Conservation (phyloP, 345 rosid species). For the Theobroma cacao region DNA sequence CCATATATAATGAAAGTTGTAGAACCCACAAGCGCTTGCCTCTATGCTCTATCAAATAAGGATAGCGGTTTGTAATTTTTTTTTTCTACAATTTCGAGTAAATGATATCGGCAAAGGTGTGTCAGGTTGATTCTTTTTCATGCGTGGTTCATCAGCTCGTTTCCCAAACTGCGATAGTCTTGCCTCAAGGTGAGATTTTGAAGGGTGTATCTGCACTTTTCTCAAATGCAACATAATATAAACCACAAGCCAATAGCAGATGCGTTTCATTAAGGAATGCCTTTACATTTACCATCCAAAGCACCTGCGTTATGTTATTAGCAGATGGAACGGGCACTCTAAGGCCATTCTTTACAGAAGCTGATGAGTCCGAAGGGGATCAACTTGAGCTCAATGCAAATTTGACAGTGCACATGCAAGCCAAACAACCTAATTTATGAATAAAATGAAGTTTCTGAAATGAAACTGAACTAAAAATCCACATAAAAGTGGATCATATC, state of each 20-base stretch:
- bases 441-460: background rate
- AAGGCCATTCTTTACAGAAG: too few species aligned
- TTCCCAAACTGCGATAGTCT: background rate
- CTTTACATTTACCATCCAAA: too few species aligned
- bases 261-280: background rate
- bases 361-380: too few species aligned
- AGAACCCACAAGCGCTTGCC: background rate
- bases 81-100: background rate
- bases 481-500: constrained; percentile 9
- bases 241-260: background rate
- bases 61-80: background rate
- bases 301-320: too few species aligned
- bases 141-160: background rate
- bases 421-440: background rate
- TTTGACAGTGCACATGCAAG: background rate
- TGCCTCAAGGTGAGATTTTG: background rate
- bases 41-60: background rate
- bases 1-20: constrained; percentile 5
- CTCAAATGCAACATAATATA: background rate
- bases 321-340: too few species aligned
- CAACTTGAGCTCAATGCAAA: too few species aligned
- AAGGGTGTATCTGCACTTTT: background rate
- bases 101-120: background rate
- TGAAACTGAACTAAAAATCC: constrained; percentile 9
- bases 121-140: background rate